A percentile compares a stretch with the other conserved stretches of the same genome.
Conservation (phyloP, 805 yeast species). For the Wickerhamomyces mucosus region DNA sequence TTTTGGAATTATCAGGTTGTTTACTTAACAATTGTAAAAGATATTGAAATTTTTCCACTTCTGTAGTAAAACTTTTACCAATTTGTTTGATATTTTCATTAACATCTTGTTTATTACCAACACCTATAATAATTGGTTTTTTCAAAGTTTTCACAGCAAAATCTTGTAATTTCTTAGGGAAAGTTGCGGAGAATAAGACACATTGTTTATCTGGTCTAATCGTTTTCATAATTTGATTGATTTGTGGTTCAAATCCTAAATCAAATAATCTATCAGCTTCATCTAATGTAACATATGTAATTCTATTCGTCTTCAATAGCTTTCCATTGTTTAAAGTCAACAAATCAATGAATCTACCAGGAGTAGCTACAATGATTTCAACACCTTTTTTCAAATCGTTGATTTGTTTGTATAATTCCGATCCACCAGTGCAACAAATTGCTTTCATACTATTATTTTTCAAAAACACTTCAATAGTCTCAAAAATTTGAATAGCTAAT, state of each 20-base stretch:
- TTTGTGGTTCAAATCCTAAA: constrained; percentile 95
- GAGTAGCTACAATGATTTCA: constrained; percentile 84
- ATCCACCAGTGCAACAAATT: constrained; percentile 87
- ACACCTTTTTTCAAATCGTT: constrained; percentile 69
- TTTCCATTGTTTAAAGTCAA: constrained; percentile 77
- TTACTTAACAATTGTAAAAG: constrained; percentile 48
- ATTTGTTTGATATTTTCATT: constrained; percentile 72
- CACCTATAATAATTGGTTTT: constrained; percentile 65
- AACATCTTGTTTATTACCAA: constrained; percentile 75
- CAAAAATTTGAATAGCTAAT: constrained; percentile 73
- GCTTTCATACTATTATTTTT: constrained; percentile 40
- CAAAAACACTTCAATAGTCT: constrained; percentile 54
- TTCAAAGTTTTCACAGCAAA: constrained; percentile 58
- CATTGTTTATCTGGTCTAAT: constrained; percentile 83
- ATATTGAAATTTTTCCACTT: constrained; percentile 44
- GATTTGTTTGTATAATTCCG: constrained; percentile 74
- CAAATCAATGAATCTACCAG: constrained; percentile 88
- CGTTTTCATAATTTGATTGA: constrained; percentile 65
- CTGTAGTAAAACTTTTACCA: constrained; percentile 48
- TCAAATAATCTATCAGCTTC: constrained; percentile 98
- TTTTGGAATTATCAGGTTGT: constrained; percentile 32
- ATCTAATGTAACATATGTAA: constrained; percentile 81
- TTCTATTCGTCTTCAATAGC: constrained; percentile 49
- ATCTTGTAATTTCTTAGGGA: constrained; percentile 69
- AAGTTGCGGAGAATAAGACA: constrained; percentile 89